phyloP scores from a whole-genome alignment of 495 filamentous ascomycete species.

The Bombardia bombarda region DNA sequence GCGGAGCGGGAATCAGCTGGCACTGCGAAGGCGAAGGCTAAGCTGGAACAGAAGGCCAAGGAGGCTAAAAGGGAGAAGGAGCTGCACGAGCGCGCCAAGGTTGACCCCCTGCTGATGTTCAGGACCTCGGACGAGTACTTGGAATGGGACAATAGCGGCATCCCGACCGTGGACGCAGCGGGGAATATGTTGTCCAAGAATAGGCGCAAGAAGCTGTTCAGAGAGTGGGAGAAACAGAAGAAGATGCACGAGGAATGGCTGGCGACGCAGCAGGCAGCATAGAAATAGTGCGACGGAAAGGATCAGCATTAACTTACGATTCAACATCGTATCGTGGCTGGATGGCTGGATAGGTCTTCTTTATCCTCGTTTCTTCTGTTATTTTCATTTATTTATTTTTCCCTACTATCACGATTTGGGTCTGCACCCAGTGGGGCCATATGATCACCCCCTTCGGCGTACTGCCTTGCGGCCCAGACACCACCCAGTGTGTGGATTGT shows the following conservation, averaged over 20 bases:
- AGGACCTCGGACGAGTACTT: slow-evolving; percentile 48
- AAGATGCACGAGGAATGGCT: slow-evolving; percentile 52
- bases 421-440: no score
- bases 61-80: slow-evolving; percentile 40
- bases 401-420: no score
- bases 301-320: background rate
- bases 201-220: slow-evolving; percentile 59
- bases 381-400: no score
- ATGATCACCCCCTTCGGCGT: no score
- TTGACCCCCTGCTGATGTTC: slow-evolving; percentile 41
- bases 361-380: no score
- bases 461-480: no score
- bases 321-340: no score
- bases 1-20: slow-evolving; percentile 44
- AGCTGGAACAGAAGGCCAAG: slow-evolving; percentile 42
- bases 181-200: slow-evolving; percentile 64
- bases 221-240: slow-evolving; percentile 73
- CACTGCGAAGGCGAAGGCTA: slow-evolving; percentile 34
- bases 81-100: slow-evolving; percentile 22
- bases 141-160: slow-evolving; percentile 67
- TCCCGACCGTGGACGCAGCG: slow-evolving; percentile 54
- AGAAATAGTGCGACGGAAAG: no score
- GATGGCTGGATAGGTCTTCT: no score
- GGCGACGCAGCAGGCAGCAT: slow-evolving; percentile 7
- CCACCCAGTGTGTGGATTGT: no score